Evolutionary conservation across 441 rosid genomes (phyloP).

Genomic region (Eutrema salsugineum): DNA sequence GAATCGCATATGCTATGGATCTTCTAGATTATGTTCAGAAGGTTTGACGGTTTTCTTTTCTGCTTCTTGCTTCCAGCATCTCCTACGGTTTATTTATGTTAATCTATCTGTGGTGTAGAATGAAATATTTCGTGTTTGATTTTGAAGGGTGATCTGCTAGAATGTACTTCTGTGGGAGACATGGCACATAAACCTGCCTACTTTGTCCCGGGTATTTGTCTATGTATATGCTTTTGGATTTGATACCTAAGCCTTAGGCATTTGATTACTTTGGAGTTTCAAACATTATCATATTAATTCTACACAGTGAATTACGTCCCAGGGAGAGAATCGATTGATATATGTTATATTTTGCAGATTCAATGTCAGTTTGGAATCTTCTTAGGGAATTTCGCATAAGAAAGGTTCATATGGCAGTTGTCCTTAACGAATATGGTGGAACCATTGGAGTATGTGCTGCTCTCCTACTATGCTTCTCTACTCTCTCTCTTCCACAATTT

Average conservation of each 20-base stretch:
- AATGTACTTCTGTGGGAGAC: constrained; percentile 78
- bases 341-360: constrained; percentile 52
- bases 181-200: constrained; percentile 99
- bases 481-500: background rate
- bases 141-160: constrained; percentile 95
- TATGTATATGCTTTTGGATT: constrained; percentile 4
- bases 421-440: constrained; percentile 98
- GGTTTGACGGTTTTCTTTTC: constrained; percentile 46
- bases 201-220: constrained; percentile 86
- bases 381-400: constrained; percentile 99
- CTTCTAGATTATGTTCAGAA: constrained; percentile 90
- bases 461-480: constrained; percentile 14
- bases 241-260: background rate
- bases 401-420: constrained; percentile 99
- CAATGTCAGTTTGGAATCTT: constrained; percentile 99
- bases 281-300: background rate
- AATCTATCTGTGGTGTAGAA: constrained; percentile 35
- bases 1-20: constrained; percentile 99
- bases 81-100: constrained; percentile 29
- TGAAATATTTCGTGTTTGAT: constrained; percentile 44
- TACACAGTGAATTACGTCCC: background rate
- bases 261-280: background rate
- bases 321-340: background rate
- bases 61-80: background rate
- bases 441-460: constrained; percentile 85